phyloP scores from a whole-genome alignment of 768 basidiomycete species.

The Auriscalpium vulgare region DNA sequence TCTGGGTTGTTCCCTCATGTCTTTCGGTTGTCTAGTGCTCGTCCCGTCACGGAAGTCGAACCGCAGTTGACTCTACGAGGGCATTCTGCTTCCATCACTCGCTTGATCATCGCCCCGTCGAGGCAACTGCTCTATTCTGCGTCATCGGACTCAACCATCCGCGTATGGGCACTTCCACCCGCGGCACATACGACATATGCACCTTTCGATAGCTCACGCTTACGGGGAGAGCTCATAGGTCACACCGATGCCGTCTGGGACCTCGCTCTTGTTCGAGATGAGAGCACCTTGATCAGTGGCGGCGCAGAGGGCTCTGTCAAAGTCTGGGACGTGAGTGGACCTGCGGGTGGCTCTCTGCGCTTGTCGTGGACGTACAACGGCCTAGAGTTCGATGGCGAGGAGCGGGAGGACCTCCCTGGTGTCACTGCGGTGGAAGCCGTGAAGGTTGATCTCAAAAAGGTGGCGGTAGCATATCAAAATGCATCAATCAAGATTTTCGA shows the following conservation, averaged over 20 bases:
- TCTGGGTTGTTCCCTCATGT: constrained; percentile 2
- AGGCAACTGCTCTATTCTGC: constrained; percentile 81
- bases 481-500: constrained; percentile 88
- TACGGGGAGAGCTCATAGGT: constrained; percentile 76
- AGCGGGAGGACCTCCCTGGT: constrained; percentile 41
- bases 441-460: constrained; percentile 74
- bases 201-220: constrained; percentile 74
- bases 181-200: constrained; percentile 83
- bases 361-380: constrained; percentile 79
- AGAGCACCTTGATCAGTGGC: constrained; percentile 79
- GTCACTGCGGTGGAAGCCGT: constrained; percentile 82
- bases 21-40: constrained; percentile 35
- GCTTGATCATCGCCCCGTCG: constrained; percentile 70
- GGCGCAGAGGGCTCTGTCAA: constrained; percentile 90
- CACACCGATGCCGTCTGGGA: constrained; percentile 98
- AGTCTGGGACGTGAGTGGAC: constrained; percentile 82
- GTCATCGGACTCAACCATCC: constrained; percentile 88
- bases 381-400: constrained; percentile 38
- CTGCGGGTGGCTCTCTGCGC: constrained; percentile 55
- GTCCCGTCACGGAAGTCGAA: constrained; percentile 79
- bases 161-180: constrained; percentile 80
- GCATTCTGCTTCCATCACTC: constrained; percentile 86
- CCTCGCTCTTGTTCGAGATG: constrained; percentile 75
- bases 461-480: constrained; percentile 87
- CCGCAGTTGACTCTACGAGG: constrained; percentile 91